Evolutionary conservation across 2,329 filamentous ascomycete genomes (phyloP), one percentile per base, ranked within the genome.

Genomic region (Cytospora piceicola): DNA sequence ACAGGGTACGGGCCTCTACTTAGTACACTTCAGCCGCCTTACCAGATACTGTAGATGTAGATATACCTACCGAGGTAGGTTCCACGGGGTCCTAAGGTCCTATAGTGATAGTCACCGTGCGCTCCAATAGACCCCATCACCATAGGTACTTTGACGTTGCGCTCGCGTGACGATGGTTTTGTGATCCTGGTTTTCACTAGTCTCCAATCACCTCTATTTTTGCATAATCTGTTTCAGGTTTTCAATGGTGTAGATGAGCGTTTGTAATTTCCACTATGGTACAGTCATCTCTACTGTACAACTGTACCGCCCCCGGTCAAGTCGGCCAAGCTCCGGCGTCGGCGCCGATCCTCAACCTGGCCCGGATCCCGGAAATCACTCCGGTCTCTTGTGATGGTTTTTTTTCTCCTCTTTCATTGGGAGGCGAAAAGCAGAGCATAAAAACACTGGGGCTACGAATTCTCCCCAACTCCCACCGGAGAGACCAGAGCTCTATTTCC

Each of bases 401-500:
- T 7, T 49, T 12, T 24, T 14, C 4, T 8, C 14, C 11, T 24
- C 46, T 24, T 24, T 11, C n/a, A 14, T 49, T 14, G n/a, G 11
- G n/a, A 24, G n/a, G 46, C 46, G 46, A 49, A 49, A 22, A 22
- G 9, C 22, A 49, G n/a, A 49, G 22, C 46, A 5, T 42, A 7
- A 42, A 42, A 42, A 42, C 39, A 42, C 39, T 42, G 39, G 39
- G 39, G 39, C 39, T n/a, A 20, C 39, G 11, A n/a, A 20, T 42
- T n/a, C 39, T 9, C 39, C 20, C 32, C 17, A n/a, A 27, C 20
- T 34, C 20, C 27, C 17, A 27, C 29, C n/a, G 24, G 32, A 34
- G 7, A n/a, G 49, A 29, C 34, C 34, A 42, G 30, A 7, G 5
- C 17, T 24, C 70, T 60, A 70, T 66, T 73, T 75, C 72, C 80